Evolutionary conservation across 805 yeast genomes (phyloP).

Genomic region (Saccharomycopsis malanga): DNA sequence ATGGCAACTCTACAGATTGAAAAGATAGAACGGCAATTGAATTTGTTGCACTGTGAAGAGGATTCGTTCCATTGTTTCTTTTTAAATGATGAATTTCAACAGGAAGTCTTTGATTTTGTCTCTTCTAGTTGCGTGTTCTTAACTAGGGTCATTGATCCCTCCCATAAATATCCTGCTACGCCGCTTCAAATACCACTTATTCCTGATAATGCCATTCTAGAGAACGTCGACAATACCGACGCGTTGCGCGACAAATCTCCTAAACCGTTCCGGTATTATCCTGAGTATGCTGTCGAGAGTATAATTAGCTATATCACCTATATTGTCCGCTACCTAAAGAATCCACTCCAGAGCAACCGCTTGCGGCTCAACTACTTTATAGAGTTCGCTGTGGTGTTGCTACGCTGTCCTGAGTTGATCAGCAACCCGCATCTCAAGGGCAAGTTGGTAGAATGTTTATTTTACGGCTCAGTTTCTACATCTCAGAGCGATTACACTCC

Average conservation of each 20-base stretch:
- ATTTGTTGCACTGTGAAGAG: constrained; percentile 36
- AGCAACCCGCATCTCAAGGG: constrained; percentile 93
- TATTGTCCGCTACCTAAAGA: constrained; percentile 46
- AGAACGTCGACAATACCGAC: constrained; percentile 70
- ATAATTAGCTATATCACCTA: constrained; percentile 63
- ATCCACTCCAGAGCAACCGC: constrained; percentile 46
- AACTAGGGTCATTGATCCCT: constrained; percentile 65
- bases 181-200: constrained; percentile 50
- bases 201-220: constrained; percentile 52
- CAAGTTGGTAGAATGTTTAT: constrained; percentile 71
- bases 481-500: constrained; percentile 44
- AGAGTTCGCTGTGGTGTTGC: constrained; percentile 63
- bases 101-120: constrained; percentile 67
- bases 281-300: constrained; percentile 83
- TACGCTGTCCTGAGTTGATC: constrained; percentile 78
- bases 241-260: constrained; percentile 61
- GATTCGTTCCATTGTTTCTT: constrained; percentile 61
- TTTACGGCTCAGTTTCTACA: constrained; percentile 59
- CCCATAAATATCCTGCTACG: constrained; percentile 51
- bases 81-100: constrained; percentile 47
- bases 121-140: constrained; percentile 71
- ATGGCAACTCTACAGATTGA: constrained; percentile 40
- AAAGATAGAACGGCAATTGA: constrained; percentile 38
- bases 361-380: constrained; percentile 51
- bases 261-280: constrained; percentile 70